A percentile compares a stretch with the other conserved stretches of the same genome.
These are phyloP conservation scores for Fusarium brachygibbosum DNA, from an alignment of 2,329 filamentous ascomycete species.

Conservation along the genomic window DNA sequence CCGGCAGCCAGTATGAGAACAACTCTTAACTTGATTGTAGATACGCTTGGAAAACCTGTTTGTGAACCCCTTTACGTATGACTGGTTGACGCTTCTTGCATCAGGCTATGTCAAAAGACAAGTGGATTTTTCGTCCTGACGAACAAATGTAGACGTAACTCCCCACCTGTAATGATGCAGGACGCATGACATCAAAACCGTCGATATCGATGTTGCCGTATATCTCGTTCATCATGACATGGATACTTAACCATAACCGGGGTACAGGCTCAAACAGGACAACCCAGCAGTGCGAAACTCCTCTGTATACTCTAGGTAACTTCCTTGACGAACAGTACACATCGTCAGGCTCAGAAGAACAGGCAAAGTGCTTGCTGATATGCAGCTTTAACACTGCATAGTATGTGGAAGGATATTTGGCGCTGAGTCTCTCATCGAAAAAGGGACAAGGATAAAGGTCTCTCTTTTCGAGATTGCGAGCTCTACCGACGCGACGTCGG, in stretches of 20 bases:
- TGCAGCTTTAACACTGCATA: not conserved
- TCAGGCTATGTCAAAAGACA: not conserved
- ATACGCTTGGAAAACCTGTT: not conserved
- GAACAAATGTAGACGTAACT: slow-evolving; percentile 1
- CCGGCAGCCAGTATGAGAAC: not conserved
- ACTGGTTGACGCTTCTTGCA: not conserved
- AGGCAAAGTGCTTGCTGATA: not conserved
- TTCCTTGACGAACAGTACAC: not conserved
- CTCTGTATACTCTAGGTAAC: not conserved
- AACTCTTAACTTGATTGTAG: not conserved
- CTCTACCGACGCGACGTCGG: slow-evolving; percentile 38
- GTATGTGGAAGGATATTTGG: not conserved
- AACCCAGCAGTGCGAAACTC: not conserved
- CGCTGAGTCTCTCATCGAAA: not conserved
- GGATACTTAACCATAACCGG: slow-evolving; percentile 2
- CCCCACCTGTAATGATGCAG: not conserved
- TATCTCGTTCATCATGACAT: slow-evolving; percentile 10
- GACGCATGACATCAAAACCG: slow-evolving; percentile 8
- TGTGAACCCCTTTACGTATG: not conserved
- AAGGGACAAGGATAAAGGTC: slow-evolving; percentile 3
- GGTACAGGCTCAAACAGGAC: not conserved
- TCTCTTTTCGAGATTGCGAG: slow-evolving; percentile 27
- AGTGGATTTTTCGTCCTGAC: not conserved
- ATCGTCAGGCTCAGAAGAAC: not conserved
- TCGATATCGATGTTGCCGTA: not conserved